Evolutionary conservation across 108 stramenopile genomes (phyloP), one percentile per base, ranked within the genome.

Genomic region (Fragilaria crotonensis): DNA sequence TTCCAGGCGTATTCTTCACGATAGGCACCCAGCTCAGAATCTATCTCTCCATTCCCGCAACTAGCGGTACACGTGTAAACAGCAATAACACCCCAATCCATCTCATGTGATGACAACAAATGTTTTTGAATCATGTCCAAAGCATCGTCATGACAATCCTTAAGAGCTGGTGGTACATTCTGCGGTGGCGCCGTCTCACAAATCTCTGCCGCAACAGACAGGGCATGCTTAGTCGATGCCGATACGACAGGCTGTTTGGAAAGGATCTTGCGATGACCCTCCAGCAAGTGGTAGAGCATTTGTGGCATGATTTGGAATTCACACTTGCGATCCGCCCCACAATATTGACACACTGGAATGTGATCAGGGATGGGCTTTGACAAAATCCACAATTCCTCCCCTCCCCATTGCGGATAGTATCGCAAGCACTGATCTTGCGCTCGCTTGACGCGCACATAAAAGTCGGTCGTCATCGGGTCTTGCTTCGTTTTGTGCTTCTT

Each of bases 271-370:
- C 59, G 22, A 22, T 69, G 50, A 26, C 63, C 45, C 50, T 63
- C 30, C 57, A 77, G 55, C 31, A 92, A 64, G 52, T 75, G 84
- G 55, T 84, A 81, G 7, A 92, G 47, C 85, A 92, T 86, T 71
- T 92, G 90, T 0, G 90, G 90, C 83, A 92, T 70, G 59, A 92
- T 72, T 65, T 92, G 90, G 52, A 85, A 89, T 64, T 92, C 90
- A 60, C 87, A 92, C 25, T 67, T 62, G 0, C 90, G 78, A 19
- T 59, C 47, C 25, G 83, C 73, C 14, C 85, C 85, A 60, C 90
- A 92, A 26, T 74, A 74, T 33, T 67, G 60, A 60, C 90, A 92
- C 28, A 48, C 60, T 9, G 70, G 87, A 46, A 71, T 76, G 47
- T 23, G 48, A 20, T 52, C 41, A 20, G 85, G 87, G 31, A 66